Evolutionary conservation across 1,139 yeast species (phyloP).

Genomic region (Saccharomyces hybrid): DNA sequence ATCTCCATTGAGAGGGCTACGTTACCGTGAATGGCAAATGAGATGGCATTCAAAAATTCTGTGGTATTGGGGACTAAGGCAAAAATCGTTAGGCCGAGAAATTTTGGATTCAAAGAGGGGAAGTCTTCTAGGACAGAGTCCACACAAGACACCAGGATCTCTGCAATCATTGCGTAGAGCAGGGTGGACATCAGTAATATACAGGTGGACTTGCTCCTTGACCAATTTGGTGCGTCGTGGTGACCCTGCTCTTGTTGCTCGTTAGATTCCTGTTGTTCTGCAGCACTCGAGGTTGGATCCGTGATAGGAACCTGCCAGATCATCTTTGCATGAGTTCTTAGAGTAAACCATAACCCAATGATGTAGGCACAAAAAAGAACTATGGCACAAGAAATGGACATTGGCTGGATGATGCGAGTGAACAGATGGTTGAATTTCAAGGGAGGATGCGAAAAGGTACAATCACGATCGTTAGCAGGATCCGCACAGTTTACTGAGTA

Average conservation of each 20-base stretch:
- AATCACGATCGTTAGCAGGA: conserved; percentile 37
- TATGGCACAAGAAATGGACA: conserved; percentile 71
- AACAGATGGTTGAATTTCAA: conserved; percentile 59
- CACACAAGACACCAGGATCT: conserved; percentile 86
- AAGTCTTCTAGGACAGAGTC: conserved; percentile 74
- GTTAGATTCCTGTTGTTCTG: conserved; percentile 4
- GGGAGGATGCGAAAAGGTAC: conserved; percentile 75
- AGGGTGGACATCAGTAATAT: conserved; percentile 79
- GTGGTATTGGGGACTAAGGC: conserved; percentile 96
- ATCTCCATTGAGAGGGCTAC: conserved; percentile 95
- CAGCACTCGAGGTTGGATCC: conserved; percentile 11
- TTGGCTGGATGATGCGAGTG: conserved; percentile 62
- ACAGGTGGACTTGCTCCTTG: conserved; percentile 74
- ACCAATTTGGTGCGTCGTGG: conserved; percentile 98
- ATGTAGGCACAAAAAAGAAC: conserved; percentile 76
- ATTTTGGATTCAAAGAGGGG: conserved; percentile 72
- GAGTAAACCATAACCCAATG: conserved; percentile 88
- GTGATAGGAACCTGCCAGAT: conserved; percentile 76
- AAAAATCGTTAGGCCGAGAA: conserved; percentile 86
- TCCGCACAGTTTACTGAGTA: conserved; percentile 65
- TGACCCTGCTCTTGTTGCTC: conserved; percentile 41
- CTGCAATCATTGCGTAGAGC: conserved; percentile 88
- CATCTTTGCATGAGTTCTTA: conserved; percentile 91
- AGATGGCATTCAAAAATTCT: conserved; percentile 91
- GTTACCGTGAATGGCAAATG: conserved; percentile 92